phyloP scores from a whole-genome alignment of 148 eudicot genomes.

The Diospyros kaki region DNA sequence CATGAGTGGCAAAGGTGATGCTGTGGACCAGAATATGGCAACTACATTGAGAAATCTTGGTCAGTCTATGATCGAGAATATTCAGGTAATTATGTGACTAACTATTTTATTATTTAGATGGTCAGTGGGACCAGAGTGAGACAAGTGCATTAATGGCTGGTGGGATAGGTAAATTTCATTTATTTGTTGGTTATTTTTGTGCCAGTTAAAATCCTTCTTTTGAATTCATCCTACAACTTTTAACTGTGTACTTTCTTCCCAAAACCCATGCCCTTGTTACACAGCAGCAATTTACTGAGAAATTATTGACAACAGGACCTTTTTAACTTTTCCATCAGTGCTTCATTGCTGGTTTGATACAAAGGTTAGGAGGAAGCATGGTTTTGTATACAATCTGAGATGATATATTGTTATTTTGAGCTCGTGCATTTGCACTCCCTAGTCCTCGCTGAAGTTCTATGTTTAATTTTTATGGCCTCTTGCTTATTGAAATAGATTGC shows the following conservation, averaged over 20 bases:
- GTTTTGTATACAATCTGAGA: not conserved
- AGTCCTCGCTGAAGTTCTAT: not conserved
- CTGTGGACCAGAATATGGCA: slow-evolving; percentile 54
- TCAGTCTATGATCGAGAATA: slow-evolving; percentile 86
- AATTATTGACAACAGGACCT: not conserved
- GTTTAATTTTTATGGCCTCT: too few species aligned
- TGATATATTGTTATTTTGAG: not conserved
- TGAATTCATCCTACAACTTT: too few species aligned
- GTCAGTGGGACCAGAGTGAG: not conserved
- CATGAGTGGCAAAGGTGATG: slow-evolving; percentile 43
- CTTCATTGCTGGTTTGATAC: not conserved
- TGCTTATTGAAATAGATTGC: too few species aligned
- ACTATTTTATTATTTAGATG: not conserved
- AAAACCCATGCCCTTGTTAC: too few species aligned
- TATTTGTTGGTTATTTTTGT: too few species aligned
- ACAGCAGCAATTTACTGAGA: not conserved
- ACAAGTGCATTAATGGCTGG: too few species aligned
- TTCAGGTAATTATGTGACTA: slow-evolving; percentile 59
- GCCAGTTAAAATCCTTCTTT: too few species aligned
- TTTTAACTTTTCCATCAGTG: not conserved
- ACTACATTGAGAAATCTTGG: slow-evolving; percentile 71
- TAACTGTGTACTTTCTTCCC: too few species aligned
- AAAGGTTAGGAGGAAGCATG: not conserved
- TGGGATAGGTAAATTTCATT: too few species aligned
- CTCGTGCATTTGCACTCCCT: not conserved